Conservation (phyloP, 257 asterid species). For the Fraxinus pennsylvanica region DNA sequence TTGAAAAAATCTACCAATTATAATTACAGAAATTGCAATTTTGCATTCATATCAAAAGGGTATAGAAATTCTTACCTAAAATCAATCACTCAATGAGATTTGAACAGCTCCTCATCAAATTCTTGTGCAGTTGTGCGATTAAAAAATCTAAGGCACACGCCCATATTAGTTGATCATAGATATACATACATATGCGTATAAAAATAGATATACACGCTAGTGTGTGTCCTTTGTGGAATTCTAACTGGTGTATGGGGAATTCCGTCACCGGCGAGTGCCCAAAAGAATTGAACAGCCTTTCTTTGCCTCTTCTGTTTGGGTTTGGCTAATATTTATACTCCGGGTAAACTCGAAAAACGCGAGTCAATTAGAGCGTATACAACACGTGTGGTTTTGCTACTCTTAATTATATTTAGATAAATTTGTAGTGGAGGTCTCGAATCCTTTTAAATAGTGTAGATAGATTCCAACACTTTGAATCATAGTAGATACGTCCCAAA, state of each 20-base stretch:
- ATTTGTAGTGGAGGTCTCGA: no score
- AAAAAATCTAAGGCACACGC: constrained; percentile 26
- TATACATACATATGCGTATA: constrained; percentile 1
- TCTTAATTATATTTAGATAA: no score
- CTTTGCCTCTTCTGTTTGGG: constrained; percentile 28
- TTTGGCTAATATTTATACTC: constrained; percentile 25
- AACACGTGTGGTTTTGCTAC: background rate
- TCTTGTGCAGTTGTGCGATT: constrained; percentile 12
- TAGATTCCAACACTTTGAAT: no score
- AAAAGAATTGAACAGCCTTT: constrained; percentile 34
- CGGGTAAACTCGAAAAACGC: constrained; percentile 24
- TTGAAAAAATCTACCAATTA: constrained; percentile 7
- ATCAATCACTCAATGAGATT: constrained; percentile 29
- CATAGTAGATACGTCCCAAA: no score
- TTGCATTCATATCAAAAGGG: constrained; percentile 7
- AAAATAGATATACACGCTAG: no score
- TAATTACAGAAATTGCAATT: constrained; percentile 1
- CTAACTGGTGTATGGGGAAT: constrained; percentile 13
- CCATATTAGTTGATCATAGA: constrained; percentile 27
- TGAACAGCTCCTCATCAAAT: constrained; percentile 42
- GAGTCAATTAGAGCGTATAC: constrained; percentile 27
- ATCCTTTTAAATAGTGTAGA: no score
- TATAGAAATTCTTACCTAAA: constrained; percentile 36
- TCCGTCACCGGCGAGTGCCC: constrained; percentile 53
- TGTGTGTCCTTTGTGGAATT: background rate